phyloP scores from a whole-genome alignment of 2,329 filamentous ascomycete genomes.

The Alternaria incomplexa region DNA sequence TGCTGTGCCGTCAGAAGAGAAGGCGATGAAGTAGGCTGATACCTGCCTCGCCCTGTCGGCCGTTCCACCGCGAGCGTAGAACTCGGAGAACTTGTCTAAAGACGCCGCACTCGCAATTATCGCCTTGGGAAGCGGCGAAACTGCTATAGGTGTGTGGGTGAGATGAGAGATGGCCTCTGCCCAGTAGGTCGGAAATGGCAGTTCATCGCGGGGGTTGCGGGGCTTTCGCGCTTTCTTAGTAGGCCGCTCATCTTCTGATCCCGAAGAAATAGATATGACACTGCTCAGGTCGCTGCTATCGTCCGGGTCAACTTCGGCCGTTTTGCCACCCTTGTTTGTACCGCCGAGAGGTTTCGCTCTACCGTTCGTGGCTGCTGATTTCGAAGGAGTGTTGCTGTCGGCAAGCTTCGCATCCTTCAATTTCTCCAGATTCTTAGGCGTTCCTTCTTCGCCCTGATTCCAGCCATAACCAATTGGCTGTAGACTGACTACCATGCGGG shows the following conservation, averaged over 20 bases:
- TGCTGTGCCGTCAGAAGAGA: constrained; percentile 81
- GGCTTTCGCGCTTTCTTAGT: constrained; percentile 52
- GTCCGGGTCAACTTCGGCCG: constrained; percentile 39
- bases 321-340: constrained; percentile 5
- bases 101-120: constrained; percentile 64
- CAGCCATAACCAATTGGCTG: constrained; percentile 91
- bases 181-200: constrained; percentile 91
- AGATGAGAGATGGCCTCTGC: constrained; percentile 84
- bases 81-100: constrained; percentile 71
- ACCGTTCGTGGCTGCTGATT: constrained; percentile 1
- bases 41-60: constrained; percentile 88
- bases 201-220: constrained; percentile 71
- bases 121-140: constrained; percentile 70
- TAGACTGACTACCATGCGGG: constrained; percentile 81
- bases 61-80: constrained; percentile 82
- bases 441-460: constrained; percentile 83
- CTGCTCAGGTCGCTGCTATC: constrained; percentile 54
- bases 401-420: constrained; percentile 15
- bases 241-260: constrained; percentile 60
- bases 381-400: neutral
- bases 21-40: constrained; percentile 86
- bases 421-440: constrained; percentile 50
- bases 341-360: constrained; percentile 8
- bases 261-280: constrained; percentile 52
- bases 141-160: constrained; percentile 77